A percentile compares a stretch with the other conserved stretches of the same genome.
Evolutionary conservation across 805 yeast species (phyloP).

Genomic region (Starmerella ratchasimensis): DNA sequence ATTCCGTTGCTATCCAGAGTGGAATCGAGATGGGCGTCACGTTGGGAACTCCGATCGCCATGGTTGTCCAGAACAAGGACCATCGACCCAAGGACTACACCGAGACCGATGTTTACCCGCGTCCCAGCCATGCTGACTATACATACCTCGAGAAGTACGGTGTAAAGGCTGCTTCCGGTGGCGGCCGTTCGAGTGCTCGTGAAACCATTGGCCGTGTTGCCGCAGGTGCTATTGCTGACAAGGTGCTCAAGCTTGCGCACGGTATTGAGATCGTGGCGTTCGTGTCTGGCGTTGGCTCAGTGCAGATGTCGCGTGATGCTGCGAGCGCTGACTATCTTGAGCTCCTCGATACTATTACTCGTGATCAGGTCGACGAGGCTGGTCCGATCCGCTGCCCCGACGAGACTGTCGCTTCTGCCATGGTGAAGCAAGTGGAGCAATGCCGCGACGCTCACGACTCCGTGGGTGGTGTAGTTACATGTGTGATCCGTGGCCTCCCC

Average conservation of each 20-base stretch:
- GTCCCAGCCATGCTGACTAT: slow-evolving; percentile 97
- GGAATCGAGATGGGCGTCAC: slow-evolving; percentile 88
- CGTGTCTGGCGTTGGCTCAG: slow-evolving; percentile 80
- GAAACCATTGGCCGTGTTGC: slow-evolving; percentile 99
- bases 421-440: slow-evolving; percentile 78
- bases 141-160: slow-evolving; percentile 88
- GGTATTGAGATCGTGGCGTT: slow-evolving; percentile 91
- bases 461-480: slow-evolving; percentile 95
- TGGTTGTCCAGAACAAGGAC: slow-evolving; percentile 86
- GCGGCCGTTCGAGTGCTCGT: slow-evolving; percentile 94
- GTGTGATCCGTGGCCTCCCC: slow-evolving; percentile 89
- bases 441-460: slow-evolving; percentile 81
- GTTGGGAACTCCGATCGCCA: slow-evolving; percentile 88
- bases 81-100: slow-evolving; percentile 94
- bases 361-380: slow-evolving; percentile 73
- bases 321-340: slow-evolving; percentile 49
- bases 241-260: slow-evolving; percentile 60
- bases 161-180: slow-evolving; percentile 86
- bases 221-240: slow-evolving; percentile 97
- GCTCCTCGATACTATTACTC: slow-evolving; percentile 59
- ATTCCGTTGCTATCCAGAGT: slow-evolving; percentile 79
- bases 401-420: slow-evolving; percentile 48
- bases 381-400: slow-evolving; percentile 96
- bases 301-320: slow-evolving; percentile 64
- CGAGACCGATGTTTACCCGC: slow-evolving; percentile 88